These are phyloP conservation scores for Chaetomidium leptoderma DNA, from an alignment of 495 filamentous ascomycete species.

Conservation along the genomic window DNA sequence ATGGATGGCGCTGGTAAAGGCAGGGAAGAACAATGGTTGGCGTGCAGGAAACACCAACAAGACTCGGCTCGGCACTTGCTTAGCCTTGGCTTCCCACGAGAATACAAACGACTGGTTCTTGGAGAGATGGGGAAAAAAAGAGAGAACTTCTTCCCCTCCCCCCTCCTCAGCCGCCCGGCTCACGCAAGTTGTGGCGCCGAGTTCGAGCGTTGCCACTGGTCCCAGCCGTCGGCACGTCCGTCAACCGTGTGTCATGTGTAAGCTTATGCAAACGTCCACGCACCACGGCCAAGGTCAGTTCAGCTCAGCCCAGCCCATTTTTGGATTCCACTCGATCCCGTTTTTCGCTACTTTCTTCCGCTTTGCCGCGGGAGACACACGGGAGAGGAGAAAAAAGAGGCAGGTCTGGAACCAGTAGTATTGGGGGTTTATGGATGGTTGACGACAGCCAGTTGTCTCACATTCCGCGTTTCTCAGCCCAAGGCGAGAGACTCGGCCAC, in stretches of 20 bases:
- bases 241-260: not conserved
- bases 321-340: not conserved
- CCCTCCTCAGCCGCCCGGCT: not conserved
- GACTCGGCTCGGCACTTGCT: too few relatives aligned
- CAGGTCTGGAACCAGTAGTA: not conserved
- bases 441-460: not conserved
- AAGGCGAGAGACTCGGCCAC: not conserved
- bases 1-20: too few relatives aligned
- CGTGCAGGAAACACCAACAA: too few relatives aligned
- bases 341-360: not conserved
- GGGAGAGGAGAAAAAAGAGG: not conserved
- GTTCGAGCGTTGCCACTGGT: slow-evolving; percentile 1
- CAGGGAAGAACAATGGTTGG: too few relatives aligned
- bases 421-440: too few relatives aligned
- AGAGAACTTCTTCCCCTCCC: not conserved
- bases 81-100: not conserved
- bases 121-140: too few relatives aligned
- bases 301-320: not conserved
- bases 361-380: too few relatives aligned
- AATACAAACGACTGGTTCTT: not conserved
- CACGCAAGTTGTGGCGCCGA: slow-evolving; percentile 6
- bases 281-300: too few relatives aligned
- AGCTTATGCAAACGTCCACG: slow-evolving; percentile 6
- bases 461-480: not conserved
- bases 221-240: not conserved